Evolutionary conservation across 306 rosid species (phyloP).

Genomic region (Quillaja saponaria): DNA sequence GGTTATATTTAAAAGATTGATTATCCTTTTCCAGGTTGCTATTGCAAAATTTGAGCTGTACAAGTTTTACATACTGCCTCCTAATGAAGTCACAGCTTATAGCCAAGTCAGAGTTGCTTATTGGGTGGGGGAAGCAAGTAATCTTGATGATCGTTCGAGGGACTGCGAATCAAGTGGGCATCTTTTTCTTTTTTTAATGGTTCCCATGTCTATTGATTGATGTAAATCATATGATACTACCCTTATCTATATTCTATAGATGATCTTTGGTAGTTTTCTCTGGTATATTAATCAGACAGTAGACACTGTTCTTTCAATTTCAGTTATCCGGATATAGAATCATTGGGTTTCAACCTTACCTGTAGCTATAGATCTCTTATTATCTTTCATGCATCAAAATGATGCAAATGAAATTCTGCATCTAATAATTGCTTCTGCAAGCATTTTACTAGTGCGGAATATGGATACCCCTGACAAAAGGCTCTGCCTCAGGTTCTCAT

Average conservation of each 20-base stretch:
- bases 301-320: no score
- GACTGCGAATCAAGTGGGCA: slow-evolving; percentile 45
- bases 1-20: no score
- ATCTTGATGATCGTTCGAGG: slow-evolving; percentile 17
- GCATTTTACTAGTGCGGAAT: neutral
- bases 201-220: slow-evolving; percentile 4
- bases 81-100: slow-evolving; percentile 27
- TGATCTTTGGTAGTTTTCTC: no score
- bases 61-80: slow-evolving; percentile 50
- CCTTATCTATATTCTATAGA: no score
- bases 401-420: slow-evolving; percentile 1
- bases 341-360: no score
- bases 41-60: slow-evolving; percentile 13
- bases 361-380: neutral
- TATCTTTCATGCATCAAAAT: neutral
- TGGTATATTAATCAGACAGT: no score
- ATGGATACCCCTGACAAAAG: no score
- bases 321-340: no score
- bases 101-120: slow-evolving; percentile 40
- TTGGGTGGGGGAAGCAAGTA: slow-evolving; percentile 18
- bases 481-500: slow-evolving; percentile 37
- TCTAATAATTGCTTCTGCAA: slow-evolving; percentile 26
- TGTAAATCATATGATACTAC: neutral
- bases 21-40: slow-evolving; percentile 42
- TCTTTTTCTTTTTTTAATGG: neutral